phyloP scores from a whole-genome alignment of 805 yeast genomes.

The Kuraishia borneana region DNA sequence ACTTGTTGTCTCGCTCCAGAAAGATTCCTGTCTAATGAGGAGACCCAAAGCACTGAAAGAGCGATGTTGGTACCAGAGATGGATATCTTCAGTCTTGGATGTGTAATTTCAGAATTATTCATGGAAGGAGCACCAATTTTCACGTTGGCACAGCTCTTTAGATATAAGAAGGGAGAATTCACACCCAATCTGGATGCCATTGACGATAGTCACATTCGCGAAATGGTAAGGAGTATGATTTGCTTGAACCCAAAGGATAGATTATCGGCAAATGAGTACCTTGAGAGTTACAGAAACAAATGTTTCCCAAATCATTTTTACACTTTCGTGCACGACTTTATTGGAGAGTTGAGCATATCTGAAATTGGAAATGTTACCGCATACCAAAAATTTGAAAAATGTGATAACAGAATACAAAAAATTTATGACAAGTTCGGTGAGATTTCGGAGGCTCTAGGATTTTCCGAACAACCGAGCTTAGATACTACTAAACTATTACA shows the following conservation, averaged over 20 bases:
- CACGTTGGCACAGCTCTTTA: constrained; percentile 78
- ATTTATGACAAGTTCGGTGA: constrained; percentile 49
- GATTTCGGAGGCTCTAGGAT: constrained; percentile 28
- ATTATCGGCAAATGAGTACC: constrained; percentile 38
- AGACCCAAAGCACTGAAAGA: constrained; percentile 7
- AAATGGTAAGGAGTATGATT: constrained; percentile 55
- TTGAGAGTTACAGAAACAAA: constrained; percentile 34
- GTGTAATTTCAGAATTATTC: constrained; percentile 84
- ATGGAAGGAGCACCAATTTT: constrained; percentile 82
- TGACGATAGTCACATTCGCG: constrained; percentile 35
- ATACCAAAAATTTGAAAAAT: constrained; percentile 23
- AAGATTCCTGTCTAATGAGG: constrained; percentile 40
- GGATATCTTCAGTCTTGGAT: constrained; percentile 80
- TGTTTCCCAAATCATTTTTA: constrained; percentile 65
- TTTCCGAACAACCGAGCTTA: constrained; percentile 8
- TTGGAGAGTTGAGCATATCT: constrained; percentile 26
- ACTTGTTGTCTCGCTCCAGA: constrained; percentile 94
- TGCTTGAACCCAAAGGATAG: constrained; percentile 51
- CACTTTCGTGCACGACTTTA: constrained; percentile 57
- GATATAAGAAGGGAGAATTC: constrained; percentile 61
- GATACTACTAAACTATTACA: constrained; percentile 4
- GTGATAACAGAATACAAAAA: constrained; percentile 47
- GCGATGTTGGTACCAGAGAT: constrained; percentile 41
- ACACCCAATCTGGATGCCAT: constrained; percentile 52
- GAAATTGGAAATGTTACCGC: background rate